Base-by-base conservation (phyloP, 345 rosid species). In the Sisymbrium altissimum region DNA sequence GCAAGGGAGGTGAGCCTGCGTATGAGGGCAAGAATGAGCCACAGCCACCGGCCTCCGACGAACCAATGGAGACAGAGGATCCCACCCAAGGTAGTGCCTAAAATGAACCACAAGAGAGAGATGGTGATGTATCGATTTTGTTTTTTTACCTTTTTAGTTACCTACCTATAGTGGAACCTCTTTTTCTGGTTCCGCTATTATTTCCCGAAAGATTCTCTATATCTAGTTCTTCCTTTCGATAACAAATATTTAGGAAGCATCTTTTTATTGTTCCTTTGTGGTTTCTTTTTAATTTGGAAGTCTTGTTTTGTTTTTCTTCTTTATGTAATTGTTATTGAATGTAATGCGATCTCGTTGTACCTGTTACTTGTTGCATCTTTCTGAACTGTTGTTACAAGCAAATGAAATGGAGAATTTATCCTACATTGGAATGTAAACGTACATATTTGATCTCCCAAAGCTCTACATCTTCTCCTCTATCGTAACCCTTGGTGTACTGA, bases 41-140 rank as follows among this genome's bases (percentile, higher is more conserved):
- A 11, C 88, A 23, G 25, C 25, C 25, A 23, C n/a, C 85, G 39
- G 79, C 80, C 6, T 64, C 93, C 0, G 84, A 55, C 39, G 97
- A 89, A 74, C 87, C 92, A 19, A 92, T 92, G 97, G 97, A 90
- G 69, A 90, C 90, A 0, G 96, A 86, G 41, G 83, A 85, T 6
- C 40, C 78, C n/a, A n/a, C 38, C 19, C 59, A 73, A 56, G 66
- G 39, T 11, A 56, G 66, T 18, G 33, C 52, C 43, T 73, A 45
- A 57, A 14, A 17, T 40, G 7, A 41, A 30, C 11, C 38, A 41
- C 18, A 9, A 21, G 53, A 11, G 23, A 8, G 46, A 1, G 35
- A 54, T 45, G 65, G 18, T 46, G 50, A 36, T 49, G 78, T 66
- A 57, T 66, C 67, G 61, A 27, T 74, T 66, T 67, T 59, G 54